Percentiles rank a stretch among this genome's conserved stretches.
Evolutionary conservation across 768 basidiomycete species (phyloP).

Genomic region (Candolleomyces aberdarensis): DNA sequence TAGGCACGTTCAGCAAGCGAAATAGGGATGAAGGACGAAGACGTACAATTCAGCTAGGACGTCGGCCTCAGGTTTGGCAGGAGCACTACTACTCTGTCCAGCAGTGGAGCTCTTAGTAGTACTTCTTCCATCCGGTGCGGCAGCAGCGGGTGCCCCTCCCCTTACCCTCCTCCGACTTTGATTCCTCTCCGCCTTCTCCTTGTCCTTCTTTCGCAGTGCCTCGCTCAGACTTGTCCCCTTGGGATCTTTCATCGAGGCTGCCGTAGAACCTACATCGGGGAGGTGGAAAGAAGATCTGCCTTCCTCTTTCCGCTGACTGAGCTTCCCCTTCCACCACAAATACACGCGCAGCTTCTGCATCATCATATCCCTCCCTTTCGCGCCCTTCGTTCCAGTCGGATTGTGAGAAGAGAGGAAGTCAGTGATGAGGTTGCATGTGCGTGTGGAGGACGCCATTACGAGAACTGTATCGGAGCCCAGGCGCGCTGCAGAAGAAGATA

Average conservation of each 20-base stretch:
- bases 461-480: constrained; percentile 75
- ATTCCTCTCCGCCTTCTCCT: constrained; percentile 52
- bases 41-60: constrained; percentile 58
- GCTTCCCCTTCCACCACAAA: constrained; percentile 77
- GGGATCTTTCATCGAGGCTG: constrained; percentile 21
- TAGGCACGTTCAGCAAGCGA: neutral
- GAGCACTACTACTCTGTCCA: constrained; percentile 15
- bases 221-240: constrained; percentile 49
- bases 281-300: constrained; percentile 25
- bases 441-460: constrained; percentile 82
- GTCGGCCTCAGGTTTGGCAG: constrained; percentile 39
- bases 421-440: constrained; percentile 68
- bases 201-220: constrained; percentile 76
- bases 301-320: constrained; percentile 35
- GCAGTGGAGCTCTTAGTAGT: constrained; percentile 15
- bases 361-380: constrained; percentile 77
- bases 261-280: constrained; percentile 20
- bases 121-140: constrained; percentile 12
- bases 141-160: constrained; percentile 57
- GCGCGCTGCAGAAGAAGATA: constrained; percentile 19
- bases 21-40: neutral
- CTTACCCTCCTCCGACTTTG: constrained; percentile 71
- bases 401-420: constrained; percentile 77
- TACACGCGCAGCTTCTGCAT: constrained; percentile 67
- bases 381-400: constrained; percentile 50